phyloP scores from a whole-genome alignment of 306 rosid genomes.

The Quercus berberidifolia region DNA sequence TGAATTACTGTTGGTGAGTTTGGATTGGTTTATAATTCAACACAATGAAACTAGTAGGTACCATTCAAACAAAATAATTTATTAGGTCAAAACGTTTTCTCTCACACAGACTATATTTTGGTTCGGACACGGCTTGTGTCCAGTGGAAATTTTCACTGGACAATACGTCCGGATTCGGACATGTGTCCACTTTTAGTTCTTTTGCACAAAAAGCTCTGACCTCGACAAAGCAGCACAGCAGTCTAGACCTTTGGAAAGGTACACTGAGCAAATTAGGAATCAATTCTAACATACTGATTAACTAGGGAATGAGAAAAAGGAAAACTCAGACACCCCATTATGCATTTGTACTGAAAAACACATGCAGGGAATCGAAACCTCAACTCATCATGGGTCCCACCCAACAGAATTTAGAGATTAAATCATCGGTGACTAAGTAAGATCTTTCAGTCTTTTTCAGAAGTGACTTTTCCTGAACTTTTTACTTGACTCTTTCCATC shows the following conservation, averaged over 20 bases:
- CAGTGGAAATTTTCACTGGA: too few relatives aligned
- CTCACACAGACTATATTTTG: neutral
- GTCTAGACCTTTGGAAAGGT: conserved; percentile 18
- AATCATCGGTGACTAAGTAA: conserved; percentile 6
- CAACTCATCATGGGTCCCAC: conserved; percentile 15
- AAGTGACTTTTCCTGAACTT: neutral
- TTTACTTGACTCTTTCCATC: conserved; percentile 5
- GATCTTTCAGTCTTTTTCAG: neutral
- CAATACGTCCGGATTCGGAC: too few relatives aligned
- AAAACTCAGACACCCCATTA: neutral
- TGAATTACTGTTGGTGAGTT: neutral
- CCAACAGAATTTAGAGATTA: conserved; percentile 6
- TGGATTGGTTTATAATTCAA: neutral
- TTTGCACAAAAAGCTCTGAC: conserved; percentile 6
- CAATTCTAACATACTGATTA: neutral
- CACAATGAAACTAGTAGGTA: neutral
- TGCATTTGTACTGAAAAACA: neutral
- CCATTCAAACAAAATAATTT: neutral
- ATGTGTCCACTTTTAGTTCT: neutral
- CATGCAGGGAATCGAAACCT: conserved; percentile 10
- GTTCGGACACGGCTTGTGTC: too few relatives aligned
- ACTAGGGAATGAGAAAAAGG: conserved; percentile 2
- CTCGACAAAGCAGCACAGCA: conserved; percentile 6
- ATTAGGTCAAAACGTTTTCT: neutral
- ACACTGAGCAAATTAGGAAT: conserved; percentile 2